A percentile compares a stretch with the other conserved stretches of the same genome.
phyloP scores from a whole-genome alignment of 2,329 filamentous ascomycete species.

The Penicillium hordei region DNA sequence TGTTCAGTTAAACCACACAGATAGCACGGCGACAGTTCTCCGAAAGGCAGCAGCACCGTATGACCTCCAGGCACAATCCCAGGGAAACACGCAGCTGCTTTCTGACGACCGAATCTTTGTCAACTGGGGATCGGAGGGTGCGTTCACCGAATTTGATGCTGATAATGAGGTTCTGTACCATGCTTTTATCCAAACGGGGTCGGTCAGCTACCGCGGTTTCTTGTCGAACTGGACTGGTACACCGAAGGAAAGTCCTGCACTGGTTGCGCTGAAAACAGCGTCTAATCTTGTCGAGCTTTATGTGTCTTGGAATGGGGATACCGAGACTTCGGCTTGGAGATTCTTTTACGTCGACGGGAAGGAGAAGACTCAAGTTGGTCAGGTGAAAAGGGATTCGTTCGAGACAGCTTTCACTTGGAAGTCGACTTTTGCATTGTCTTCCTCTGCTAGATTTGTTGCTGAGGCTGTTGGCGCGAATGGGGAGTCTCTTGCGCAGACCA shows the following conservation, averaged over 20 bases:
- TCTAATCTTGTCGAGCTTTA: background rate
- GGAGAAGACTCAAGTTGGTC: background rate
- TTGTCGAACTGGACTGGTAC: slow-evolving; percentile 39
- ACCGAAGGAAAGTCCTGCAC: background rate
- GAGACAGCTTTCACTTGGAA: slow-evolving; percentile 4
- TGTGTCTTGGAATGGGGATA: slow-evolving; percentile 11
- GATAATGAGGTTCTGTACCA: slow-evolving; percentile 36
- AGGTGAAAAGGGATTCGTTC: background rate
- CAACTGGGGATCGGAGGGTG: slow-evolving; percentile 31
- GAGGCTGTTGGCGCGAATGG: slow-evolving; percentile 1
- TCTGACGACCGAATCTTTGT: slow-evolving; percentile 29
- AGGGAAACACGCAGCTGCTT: slow-evolving; percentile 32
- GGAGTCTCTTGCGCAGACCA: background rate
- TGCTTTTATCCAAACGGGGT: slow-evolving; percentile 34
- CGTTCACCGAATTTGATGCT: slow-evolving; percentile 22
- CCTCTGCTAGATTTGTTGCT: background rate
- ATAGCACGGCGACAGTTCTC: slow-evolving; percentile 2
- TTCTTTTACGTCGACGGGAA: slow-evolving; percentile 1
- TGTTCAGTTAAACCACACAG: slow-evolving; percentile 10
- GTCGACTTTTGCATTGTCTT: background rate
- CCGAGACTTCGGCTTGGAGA: slow-evolving; percentile 2
- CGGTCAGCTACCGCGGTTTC: slow-evolving; percentile 40
- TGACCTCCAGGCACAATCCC: slow-evolving; percentile 19
- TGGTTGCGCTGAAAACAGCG: background rate
- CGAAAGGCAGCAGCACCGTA: slow-evolving; percentile 19